phyloP scores from a whole-genome alignment of 2,329 filamentous ascomycete species.

The Bipolaris bicolor region DNA sequence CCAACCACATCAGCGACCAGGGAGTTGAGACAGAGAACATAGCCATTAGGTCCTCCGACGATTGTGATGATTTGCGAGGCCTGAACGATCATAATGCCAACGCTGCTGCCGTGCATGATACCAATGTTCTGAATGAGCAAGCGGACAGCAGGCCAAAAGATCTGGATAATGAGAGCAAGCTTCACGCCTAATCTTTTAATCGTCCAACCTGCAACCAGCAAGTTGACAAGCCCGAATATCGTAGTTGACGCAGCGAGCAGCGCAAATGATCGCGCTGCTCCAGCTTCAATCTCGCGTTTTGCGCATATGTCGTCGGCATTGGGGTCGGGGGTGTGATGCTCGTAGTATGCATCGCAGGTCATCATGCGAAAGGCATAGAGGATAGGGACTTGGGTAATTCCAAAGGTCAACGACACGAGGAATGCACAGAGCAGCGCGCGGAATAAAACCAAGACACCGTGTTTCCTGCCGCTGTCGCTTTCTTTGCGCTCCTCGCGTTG shows the following conservation, averaged over 20 bases:
- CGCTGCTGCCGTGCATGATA: conserved; percentile 64
- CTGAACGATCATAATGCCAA: conserved; percentile 73
- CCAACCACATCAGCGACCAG: conserved; percentile 70
- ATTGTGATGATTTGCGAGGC: conserved; percentile 70
- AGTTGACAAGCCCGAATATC: conserved; percentile 69
- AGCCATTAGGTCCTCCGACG: conserved; percentile 71
- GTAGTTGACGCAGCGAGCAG: conserved; percentile 71
- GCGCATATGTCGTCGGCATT: conserved; percentile 61
- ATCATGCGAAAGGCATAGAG: conserved; percentile 73
- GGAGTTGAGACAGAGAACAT: conserved; percentile 71
- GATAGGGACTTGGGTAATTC: conserved; percentile 58
- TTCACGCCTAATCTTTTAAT: conserved; percentile 72
- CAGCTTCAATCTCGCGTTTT: conserved; percentile 66
- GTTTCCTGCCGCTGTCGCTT: conserved; percentile 13
- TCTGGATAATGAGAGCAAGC: conserved; percentile 66
- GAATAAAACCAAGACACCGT: conserved; percentile 37
- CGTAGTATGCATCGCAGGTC: conserved; percentile 74
- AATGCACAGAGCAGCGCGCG: conserved; percentile 65
- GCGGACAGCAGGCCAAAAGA: conserved; percentile 68
- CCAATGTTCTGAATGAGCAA: conserved; percentile 69
- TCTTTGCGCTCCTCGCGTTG: conserved; percentile 18
- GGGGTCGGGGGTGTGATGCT: conserved; percentile 58
- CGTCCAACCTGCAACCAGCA: conserved; percentile 70
- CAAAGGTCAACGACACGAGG: conserved; percentile 61
- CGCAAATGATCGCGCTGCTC: conserved; percentile 68